Evolutionary conservation across 2,329 filamentous ascomycete genomes (phyloP), one percentile per base, ranked within the genome.

Genomic region (Pestalotiopsis sp.): DNA sequence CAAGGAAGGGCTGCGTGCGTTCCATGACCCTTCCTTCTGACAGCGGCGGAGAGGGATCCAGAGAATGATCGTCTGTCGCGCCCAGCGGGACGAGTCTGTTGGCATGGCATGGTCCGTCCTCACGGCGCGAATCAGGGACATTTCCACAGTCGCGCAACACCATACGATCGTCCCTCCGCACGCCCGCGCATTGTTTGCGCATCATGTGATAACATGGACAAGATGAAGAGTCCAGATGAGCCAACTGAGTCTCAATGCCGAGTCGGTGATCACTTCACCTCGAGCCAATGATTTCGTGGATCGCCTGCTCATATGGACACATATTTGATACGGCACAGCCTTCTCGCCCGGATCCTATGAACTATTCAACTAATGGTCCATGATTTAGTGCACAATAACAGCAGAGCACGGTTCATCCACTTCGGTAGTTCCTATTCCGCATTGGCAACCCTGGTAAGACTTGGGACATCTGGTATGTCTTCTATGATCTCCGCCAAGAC

Each of bases 121-220:
- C 13, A 52, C 14, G 20, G n/a, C 17, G 17, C 45, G 20, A 20
- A 52, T 52, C 45, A 52, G 17, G 41, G 45, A 52, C 45, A 20
- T 20, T 52, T 52, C 45, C 45, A 20, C 45, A 17, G 45, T 52
- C 17, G 45, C 14, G 45, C 14, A 52, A 52, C 7, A n/a, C 45
- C 45, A 52, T n/a, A 52, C 20, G 45, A 52, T 52, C 45, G 20
- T n/a, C 25, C 31, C 31, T 39, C 4, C 27, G 27, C 31, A 36
- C 25, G 31, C 14, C 36, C 27, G 39, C 66, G 73, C 73, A 74
- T 71, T 67, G 69, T 71, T 70, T 68, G 65, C 61, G 31, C 58
- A 66, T 75, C 74, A 75, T 75, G 72, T 75, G 74, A 75, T 69
- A 56, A 56, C n/a, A 49, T 14, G 59, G 59, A 36, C n/a, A 13